Evolutionary conservation across 2,329 filamentous ascomycete species (phyloP).

Genomic region (Cladosporium sp.): DNA sequence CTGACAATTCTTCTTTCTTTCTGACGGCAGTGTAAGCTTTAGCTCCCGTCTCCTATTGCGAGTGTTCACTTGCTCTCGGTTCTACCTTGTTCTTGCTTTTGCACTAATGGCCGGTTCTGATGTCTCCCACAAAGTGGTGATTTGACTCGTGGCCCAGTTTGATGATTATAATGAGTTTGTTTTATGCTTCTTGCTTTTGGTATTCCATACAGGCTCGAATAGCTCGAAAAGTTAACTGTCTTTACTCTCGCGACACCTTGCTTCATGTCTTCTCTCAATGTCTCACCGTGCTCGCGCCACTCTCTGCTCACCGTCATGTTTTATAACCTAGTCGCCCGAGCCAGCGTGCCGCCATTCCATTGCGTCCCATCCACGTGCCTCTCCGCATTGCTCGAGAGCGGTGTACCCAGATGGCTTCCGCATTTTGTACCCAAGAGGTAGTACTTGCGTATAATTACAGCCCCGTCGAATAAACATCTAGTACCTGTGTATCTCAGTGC

Average conservation of each 20-base stretch:
- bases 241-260: not conserved
- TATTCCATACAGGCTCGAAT: constrained; percentile 1
- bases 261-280: not conserved
- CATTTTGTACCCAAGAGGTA: too few species aligned
- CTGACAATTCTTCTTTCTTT: constrained; percentile 1
- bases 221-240: constrained; percentile 7
- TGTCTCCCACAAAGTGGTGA: constrained; percentile 10
- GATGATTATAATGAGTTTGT: constrained; percentile 4
- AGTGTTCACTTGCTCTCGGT: not conserved
- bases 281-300: too few species aligned
- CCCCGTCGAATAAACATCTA: too few species aligned
- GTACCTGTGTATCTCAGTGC: not conserved
- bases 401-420: too few species aligned
- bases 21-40: constrained; percentile 5
- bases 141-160: constrained; percentile 14
- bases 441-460: too few species aligned
- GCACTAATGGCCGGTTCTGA: constrained; percentile 36
- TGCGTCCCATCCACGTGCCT: too few species aligned
- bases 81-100: constrained; percentile 13
- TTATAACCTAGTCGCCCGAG: too few species aligned
- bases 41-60: constrained; percentile 7
- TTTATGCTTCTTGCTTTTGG: not conserved
- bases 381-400: too few species aligned
- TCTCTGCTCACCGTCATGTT: too few species aligned
- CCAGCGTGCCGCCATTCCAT: too few species aligned